Percentiles rank a stretch among this genome's conserved stretches.
phyloP scores from a whole-genome alignment of 345 rosid genomes.

The Gossypium stocksii region DNA sequence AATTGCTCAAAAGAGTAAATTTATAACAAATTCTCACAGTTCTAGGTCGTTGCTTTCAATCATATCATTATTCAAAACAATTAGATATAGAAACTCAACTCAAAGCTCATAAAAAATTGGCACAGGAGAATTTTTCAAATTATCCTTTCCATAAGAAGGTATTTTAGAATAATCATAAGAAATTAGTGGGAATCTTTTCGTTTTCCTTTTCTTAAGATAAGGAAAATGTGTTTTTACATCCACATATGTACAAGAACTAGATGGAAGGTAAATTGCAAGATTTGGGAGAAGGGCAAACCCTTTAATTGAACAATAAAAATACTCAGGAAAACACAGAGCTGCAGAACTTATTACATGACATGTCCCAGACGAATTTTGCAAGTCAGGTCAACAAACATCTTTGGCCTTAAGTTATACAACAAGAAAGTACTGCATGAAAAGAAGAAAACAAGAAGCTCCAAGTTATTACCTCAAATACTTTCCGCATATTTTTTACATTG shows the following conservation, averaged over 20 bases:
- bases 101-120: not conserved
- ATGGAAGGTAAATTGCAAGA: not conserved
- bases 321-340: not conserved
- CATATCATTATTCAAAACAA: not conserved
- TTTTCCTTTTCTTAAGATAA: not conserved
- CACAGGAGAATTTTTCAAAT: not conserved
- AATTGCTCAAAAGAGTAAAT: not conserved
- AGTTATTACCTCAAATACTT: conserved; percentile 72
- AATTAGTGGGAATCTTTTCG: not conserved
- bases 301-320: not conserved
- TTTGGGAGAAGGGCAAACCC: not conserved
- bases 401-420: not conserved
- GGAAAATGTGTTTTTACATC: not conserved
- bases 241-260: not conserved
- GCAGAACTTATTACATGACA: not conserved
- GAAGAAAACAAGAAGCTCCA: not conserved
- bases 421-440: conserved; percentile 10
- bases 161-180: not conserved
- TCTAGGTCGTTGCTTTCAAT: not conserved
- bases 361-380: not conserved
- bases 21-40: not conserved
- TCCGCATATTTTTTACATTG: conserved; percentile 44
- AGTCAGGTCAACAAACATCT: not conserved
- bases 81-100: not conserved
- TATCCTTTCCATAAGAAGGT: not conserved